Base-by-base conservation (phyloP, 2,329 filamentous ascomycete genomes). In the Fusarium sambucinum region DNA sequence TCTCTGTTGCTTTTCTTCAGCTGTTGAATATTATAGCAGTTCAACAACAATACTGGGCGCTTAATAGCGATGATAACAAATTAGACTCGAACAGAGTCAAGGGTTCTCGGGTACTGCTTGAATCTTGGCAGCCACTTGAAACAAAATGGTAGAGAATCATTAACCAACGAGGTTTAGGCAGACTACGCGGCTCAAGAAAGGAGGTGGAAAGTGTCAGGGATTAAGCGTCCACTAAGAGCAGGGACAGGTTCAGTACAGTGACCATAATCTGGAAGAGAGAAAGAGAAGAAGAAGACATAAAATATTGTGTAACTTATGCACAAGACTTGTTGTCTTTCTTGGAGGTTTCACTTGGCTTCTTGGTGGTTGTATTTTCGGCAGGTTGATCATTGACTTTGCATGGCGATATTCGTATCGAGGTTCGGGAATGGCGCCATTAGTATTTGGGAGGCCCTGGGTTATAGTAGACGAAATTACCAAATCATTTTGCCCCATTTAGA, bases 161-260 rank as follows among this genome's bases (percentile, higher is more conserved):
- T 59, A 59, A 64, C 61, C 61, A 65, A 64, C 60, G 45, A 54
- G 61, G 61, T 59, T 33, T 45, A 53, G 54, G 5, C 37, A 33
- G 33, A 42, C 42, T 30, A 66, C 64, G 65, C 65, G 65, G 65
- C 65, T 68, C 42, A 60, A 68, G 50, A 66, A 60, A 65, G 64
- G 65, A 68, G 65, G 53, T 58, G 40, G n/a, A 60, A 53, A 54
- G 40, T 67, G n/a, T 19, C 6, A 25, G 12, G 38, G 47, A 40
- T 52, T 17, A 52, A 41, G 30, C 47, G n/a, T 54, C 47, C 38
- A 29, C 60, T 52, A 37, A 35, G 47, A 51, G 7, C 59, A 57
- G 38, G 59, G 60, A 23, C 23, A 62, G 16, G 41, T 35, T 27
- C 29, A 9, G 42, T 38, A 48, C 33, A 17, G 25, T 16, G 21